Base-by-base conservation (phyloP, 2,329 filamentous ascomycete species). In the Fusarium marasasianum region DNA sequence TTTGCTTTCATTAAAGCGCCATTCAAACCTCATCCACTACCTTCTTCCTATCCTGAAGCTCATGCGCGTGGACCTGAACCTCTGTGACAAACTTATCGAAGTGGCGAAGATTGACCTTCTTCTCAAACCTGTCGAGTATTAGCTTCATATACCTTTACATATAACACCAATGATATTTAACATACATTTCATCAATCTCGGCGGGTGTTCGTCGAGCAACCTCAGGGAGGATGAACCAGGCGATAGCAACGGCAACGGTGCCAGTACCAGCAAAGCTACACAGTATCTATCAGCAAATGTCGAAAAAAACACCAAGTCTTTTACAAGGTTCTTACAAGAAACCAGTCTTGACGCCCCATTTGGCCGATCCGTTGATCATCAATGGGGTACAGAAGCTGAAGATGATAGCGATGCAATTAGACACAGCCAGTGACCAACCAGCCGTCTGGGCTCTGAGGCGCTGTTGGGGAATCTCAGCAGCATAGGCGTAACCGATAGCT, bases 21-120 rank as follows among this genome's bases (percentile, higher is more conserved):
- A 6, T 13, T 35, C 13, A 57, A 57, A 33, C 38, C 55, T 57
- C 40, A 17, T 57, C 55, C 0, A 11, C 31, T 1, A 37, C 31
- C 14, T n/a, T 47, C n/a, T 57, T 37, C 40, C 22, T 47, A 10
- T 57, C 55, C n/a, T 57, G 54, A 22, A 57, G 54, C 18, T 47
- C 31, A 26, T 47, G 54, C 10, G 54, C 55, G 20, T 48, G 18
- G 22, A 58, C 55, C 31, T 58, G 55, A 44, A 48, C 55, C 22
- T 58, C 41, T 13, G 55, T 57, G 40, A 57, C 55, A 37, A 14
- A 57, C n/a, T 26, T 57, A 13, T 57, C 29, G 17, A 57, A 57
- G 7, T 57, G 35, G 12, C 55, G 55, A 29, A 47, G 40, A 2
- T 47, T 47, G 18, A 57, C 40, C 55, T 57, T 57, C n/a, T 57